Base-by-base conservation (phyloP, 129 eudicot species). In the Artemisia tridentata region DNA sequence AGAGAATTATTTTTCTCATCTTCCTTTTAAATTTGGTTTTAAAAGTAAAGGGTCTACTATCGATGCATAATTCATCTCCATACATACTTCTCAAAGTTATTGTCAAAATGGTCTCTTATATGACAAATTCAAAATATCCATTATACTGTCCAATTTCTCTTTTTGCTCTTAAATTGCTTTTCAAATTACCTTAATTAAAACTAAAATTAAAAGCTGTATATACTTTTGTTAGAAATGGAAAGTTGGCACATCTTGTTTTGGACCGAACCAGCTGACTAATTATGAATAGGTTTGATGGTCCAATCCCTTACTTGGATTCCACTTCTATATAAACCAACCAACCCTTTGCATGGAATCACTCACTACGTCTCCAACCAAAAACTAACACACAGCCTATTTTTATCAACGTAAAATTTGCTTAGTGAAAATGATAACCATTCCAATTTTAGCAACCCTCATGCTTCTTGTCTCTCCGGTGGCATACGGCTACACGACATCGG, bases 271-370 rank as follows among this genome's bases (percentile, higher is more conserved):
- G 29, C 56, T 18, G 21, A 50, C 59, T 61, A 60, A 25, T 69
- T 41, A 53, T 69, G 66, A 21, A 77, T 53, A 74, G 46, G 53
- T 2, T 11, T 16, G 45, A 19, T 50, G 38, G 15, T 19, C 31
- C 67, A 72, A 56, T 58, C 68, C 59, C 51, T 49, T 48, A 7
- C 11, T 17, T 76, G 46, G 29, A 38, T 75, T 63, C 50, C 7
- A 64, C 67, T 47, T 38, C 87, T 83, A 83, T 84, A 84, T 84
- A 84, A 76, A 80, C 61, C 52, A 38, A 11, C 75, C 76, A 38
- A 11, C 75, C 76, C 72, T 63, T 63, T 31, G 57, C 62, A 70
- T 61, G 64, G 80, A 71, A 69, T 55, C 67, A 67, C 27, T 72
- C 73, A 12, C 49, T 71, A 71, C 63, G 31, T 20, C 21, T 75